Conservation (phyloP, 1,139 yeast genomes). For the Candida freyschussii region DNA sequence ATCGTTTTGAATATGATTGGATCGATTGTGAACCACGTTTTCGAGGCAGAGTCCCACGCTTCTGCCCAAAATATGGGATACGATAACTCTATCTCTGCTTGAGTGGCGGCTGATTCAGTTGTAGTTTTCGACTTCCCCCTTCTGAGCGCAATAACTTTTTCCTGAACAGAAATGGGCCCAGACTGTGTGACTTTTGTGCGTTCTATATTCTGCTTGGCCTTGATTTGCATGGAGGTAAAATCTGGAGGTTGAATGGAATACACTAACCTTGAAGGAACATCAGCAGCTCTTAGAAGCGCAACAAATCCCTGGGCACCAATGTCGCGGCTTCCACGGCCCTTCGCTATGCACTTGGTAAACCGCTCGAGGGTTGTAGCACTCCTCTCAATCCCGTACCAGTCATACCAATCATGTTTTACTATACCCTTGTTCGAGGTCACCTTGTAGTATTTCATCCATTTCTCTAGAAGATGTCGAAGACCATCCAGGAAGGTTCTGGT, state of each 20-base stretch:
- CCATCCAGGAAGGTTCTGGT: slow-evolving; percentile 76
- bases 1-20: slow-evolving; percentile 62
- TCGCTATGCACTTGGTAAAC: slow-evolving; percentile 39
- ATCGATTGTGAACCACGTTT: slow-evolving; percentile 82
- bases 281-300: slow-evolving; percentile 63
- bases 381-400: slow-evolving; percentile 32
- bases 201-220: slow-evolving; percentile 1
- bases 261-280: slow-evolving; percentile 68
- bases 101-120: slow-evolving; percentile 8
- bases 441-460: slow-evolving; percentile 58
- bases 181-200: background rate
- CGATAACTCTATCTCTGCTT: slow-evolving; percentile 25
- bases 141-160: slow-evolving; percentile 16
- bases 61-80: slow-evolving; percentile 91
- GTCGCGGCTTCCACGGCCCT: slow-evolving; percentile 69
- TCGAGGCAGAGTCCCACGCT: slow-evolving; percentile 74
- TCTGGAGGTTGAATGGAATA: slow-evolving; percentile 90
- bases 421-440: slow-evolving; percentile 41
- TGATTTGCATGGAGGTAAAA: slow-evolving; percentile 39
- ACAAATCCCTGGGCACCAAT: slow-evolving; percentile 86
- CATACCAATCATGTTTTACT: slow-evolving; percentile 56
- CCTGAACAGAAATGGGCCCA: slow-evolving; percentile 10
- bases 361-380: slow-evolving; percentile 31
- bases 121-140: slow-evolving; percentile 11
- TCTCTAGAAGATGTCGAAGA: slow-evolving; percentile 53